Evolutionary conservation across 2,329 filamentous ascomycete genomes (phyloP).

Genomic region (Cladophialophora yegresii): DNA sequence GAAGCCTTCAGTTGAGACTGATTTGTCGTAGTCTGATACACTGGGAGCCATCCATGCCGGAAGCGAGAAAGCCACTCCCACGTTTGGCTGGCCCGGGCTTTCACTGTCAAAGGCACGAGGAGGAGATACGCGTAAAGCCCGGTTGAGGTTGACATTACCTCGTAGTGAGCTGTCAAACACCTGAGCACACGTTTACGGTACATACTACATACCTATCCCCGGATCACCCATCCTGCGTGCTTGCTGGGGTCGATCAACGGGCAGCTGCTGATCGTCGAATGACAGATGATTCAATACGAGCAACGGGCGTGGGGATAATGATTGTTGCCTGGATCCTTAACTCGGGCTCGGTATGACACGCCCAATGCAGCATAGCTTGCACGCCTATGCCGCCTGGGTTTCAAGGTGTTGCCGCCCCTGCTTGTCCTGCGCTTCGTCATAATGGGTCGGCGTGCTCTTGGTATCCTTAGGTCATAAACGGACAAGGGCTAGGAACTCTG

Average conservation of each 20-base stretch:
- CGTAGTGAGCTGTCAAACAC: slow-evolving; percentile 3
- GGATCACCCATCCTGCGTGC: neutral
- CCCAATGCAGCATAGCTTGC: slow-evolving; percentile 4
- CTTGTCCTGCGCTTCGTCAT: slow-evolving; percentile 10
- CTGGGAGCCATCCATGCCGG: slow-evolving; percentile 8
- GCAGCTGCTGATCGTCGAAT: slow-evolving; percentile 1
- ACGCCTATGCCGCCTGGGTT: slow-evolving; percentile 1
- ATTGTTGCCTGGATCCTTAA: slow-evolving; percentile 9
- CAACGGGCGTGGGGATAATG: slow-evolving; percentile 3
- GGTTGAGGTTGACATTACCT: no score
- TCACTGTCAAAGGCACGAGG: neutral
- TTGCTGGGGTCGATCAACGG: neutral
- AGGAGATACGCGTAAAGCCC: neutral
- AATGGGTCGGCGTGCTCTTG: slow-evolving; percentile 7
- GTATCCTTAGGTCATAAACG: neutral
- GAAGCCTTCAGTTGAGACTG: slow-evolving; percentile 5
- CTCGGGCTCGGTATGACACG: slow-evolving; percentile 4
- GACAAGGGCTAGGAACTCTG: neutral
- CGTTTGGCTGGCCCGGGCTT: neutral
- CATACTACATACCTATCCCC: slow-evolving; percentile 2
- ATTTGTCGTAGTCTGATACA: slow-evolving; percentile 18
- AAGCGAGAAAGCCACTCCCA: slow-evolving; percentile 5
- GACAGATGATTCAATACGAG: neutral
- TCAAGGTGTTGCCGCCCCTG: slow-evolving; percentile 3
- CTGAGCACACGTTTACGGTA: neutral